Base-by-base conservation (phyloP, 306 rosid species). In the Senna siamea region DNA sequence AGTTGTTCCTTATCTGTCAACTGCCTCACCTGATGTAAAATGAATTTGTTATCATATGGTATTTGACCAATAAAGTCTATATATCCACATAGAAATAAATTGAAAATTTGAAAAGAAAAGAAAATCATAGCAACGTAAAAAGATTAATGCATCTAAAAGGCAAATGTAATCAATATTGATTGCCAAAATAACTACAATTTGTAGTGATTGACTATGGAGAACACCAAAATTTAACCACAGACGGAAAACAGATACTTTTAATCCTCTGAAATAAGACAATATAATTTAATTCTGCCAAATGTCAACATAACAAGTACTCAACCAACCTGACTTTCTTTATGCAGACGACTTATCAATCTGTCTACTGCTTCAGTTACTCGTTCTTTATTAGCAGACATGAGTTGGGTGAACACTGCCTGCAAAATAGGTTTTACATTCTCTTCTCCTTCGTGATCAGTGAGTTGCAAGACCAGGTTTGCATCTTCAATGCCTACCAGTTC, bases 1-100 rank as follows among this genome's bases (percentile, higher is more conserved):
- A 91, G 70, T 34, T 52, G 73, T 69, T 91, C 94, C 87, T 91
- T 87, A 4, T 78, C 89, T 52, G 90, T 88, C 68, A 91, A 75
- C 56, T 78, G 81, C 80, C 94, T 82, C 75, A 43, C 84, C 92
- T 88, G 71, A 65, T 47, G 75, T 58, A 71, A 67, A 37, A 11
- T 30, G 34, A 20, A 15, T 4, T 7, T 34, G 26, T 32, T 34
- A 38, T 44, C 1, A 15, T 38, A 34, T 62, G n/a, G 9, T 7
- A 5, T 68, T 41, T 19, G 12, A 12, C 1, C 53, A 79, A 1
- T 19, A 53, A 48, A 8, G 5, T 48, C 18, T 30, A 51, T 30
- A 8, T 28, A 46, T 17, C 63, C 30, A 66, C 23, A 75, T 9
- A 65, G 4, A 75, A 65, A 51, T 23, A 38, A 22, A 66, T 22